Conservation (phyloP, 768 basidiomycete genomes). For the Inosperma sp. region DNA sequence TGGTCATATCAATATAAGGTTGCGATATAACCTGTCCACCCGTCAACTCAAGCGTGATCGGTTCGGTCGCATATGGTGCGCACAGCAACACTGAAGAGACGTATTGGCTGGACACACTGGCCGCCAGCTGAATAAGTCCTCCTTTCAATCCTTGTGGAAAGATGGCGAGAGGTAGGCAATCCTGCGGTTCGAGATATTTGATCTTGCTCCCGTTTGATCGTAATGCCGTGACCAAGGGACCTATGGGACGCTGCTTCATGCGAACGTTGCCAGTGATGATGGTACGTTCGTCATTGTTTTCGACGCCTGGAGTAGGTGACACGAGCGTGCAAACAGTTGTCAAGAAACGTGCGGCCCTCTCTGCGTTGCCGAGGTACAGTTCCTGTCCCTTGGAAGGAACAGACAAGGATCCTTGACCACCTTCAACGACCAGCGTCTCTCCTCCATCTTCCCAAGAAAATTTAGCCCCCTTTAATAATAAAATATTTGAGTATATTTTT, state of each 20-base stretch:
- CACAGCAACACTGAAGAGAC: conserved; percentile 96
- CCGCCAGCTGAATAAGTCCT: conserved; percentile 78
- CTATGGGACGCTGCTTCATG: conserved; percentile 98
- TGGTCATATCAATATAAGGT: conserved; percentile 99
- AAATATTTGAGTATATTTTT: background rate
- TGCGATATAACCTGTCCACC: conserved; percentile 97
- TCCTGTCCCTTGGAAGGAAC: conserved; percentile 79
- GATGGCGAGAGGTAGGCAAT: conserved; percentile 87
- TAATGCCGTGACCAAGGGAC: conserved; percentile 89
- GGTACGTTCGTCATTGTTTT: conserved; percentile 49
- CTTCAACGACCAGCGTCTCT: conserved; percentile 88
- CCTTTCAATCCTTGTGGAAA: conserved; percentile 80
- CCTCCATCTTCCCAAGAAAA: conserved; percentile 97
- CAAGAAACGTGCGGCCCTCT: conserved; percentile 96
- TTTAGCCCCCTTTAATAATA: conserved; percentile 62
- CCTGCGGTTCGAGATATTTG: conserved; percentile 70
- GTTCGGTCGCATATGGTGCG: conserved; percentile 83
- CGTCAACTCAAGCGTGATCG: conserved; percentile 84
- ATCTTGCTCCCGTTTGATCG: conserved; percentile 74
- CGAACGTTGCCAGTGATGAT: conserved; percentile 95
- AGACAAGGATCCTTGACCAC: conserved; percentile 75
- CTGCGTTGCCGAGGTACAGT: conserved; percentile 94
- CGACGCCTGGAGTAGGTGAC: conserved; percentile 33
- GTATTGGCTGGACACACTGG: conserved; percentile 96
- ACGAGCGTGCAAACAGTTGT: conserved; percentile 94